Conservation (phyloP, 176 grass and related monocot species). For the Panicum miliaceum region DNA sequence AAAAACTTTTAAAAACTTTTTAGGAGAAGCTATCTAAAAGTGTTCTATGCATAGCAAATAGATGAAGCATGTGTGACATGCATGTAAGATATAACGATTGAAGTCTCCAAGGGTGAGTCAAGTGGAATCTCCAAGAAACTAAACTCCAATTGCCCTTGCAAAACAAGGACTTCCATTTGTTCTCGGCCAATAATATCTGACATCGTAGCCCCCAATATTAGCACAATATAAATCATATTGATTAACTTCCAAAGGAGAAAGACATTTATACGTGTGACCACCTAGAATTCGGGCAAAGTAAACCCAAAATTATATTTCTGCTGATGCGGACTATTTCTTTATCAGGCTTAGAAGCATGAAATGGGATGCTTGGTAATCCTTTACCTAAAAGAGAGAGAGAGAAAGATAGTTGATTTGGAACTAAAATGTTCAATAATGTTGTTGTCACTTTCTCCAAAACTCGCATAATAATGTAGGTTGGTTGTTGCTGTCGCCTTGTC, state of each 20-base stretch:
- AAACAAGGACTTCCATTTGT: not conserved
- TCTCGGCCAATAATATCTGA: not conserved
- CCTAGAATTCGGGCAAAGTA: not conserved
- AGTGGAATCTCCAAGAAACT: not conserved
- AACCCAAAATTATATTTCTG: not conserved
- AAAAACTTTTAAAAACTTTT: no score
- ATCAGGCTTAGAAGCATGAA: not conserved
- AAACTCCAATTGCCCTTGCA: not conserved
- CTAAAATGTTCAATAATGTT: not conserved
- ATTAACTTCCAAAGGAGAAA: not conserved
- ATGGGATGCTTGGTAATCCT: not conserved
- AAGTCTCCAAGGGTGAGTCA: not conserved
- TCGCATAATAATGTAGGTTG: constrained; percentile 10
- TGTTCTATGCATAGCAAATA: not conserved
- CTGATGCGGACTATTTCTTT: not conserved
- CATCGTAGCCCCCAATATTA: not conserved
- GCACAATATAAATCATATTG: not conserved
- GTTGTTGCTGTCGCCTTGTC: not conserved
- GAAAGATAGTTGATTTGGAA: not conserved
- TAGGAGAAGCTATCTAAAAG: not conserved
- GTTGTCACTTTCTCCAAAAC: constrained; percentile 5
- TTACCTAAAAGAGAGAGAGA: not conserved
- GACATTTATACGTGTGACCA: not conserved
- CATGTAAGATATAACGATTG: not conserved
- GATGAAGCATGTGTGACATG: not conserved